A percentile compares a stretch with the other conserved stretches of the same genome.
phyloP scores from a whole-genome alignment of 2,329 filamentous ascomycete genomes.

The Atkinsonella texensis region DNA sequence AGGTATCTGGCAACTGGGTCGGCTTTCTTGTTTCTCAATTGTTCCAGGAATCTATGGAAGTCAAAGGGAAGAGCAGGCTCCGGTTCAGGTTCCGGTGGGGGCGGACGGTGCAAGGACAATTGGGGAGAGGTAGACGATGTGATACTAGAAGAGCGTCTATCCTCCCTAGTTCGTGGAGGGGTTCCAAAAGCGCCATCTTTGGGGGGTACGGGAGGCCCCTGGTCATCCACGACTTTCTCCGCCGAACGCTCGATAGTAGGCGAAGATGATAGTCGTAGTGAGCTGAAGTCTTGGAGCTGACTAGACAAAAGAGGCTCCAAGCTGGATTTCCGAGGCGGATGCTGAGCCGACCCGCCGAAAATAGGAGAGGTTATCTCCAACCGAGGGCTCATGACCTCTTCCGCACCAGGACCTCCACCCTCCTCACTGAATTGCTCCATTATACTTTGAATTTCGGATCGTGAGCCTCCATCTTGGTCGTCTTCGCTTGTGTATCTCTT shows the following conservation, averaged over 20 bases:
- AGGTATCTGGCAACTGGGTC: constrained; percentile 94
- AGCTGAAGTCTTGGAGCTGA: constrained; percentile 36
- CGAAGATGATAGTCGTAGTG: constrained; percentile 28
- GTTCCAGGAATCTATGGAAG: constrained; percentile 93
- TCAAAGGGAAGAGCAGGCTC: constrained; percentile 87
- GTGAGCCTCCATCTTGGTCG: constrained; percentile 55
- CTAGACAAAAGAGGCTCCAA: constrained; percentile 56
- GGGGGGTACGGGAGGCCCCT: constrained; percentile 45
- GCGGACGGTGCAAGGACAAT: constrained; percentile 45
- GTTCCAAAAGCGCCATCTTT: constrained; percentile 41
- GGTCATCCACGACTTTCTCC: constrained; percentile 29
- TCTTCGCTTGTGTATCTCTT: constrained; percentile 46
- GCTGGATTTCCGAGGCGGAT: constrained; percentile 77
- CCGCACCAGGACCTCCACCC: constrained; percentile 55
- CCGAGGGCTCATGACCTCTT: constrained; percentile 87
- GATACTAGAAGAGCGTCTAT: constrained; percentile 18
- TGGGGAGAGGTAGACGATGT: constrained; percentile 33
- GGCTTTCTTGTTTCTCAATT: constrained; percentile 91
- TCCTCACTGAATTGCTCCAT: constrained; percentile 89
- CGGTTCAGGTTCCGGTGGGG: constrained; percentile 61
- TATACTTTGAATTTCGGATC: constrained; percentile 87
- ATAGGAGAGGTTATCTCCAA: constrained; percentile 73
- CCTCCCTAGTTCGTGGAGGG: constrained; percentile 25
- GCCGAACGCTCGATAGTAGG: constrained; percentile 25
- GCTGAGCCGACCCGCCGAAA: constrained; percentile 51